These are phyloP conservation scores for Poa pratensis DNA, from an alignment of 176 grass and related monocot genomes.

Conservation along the genomic window DNA sequence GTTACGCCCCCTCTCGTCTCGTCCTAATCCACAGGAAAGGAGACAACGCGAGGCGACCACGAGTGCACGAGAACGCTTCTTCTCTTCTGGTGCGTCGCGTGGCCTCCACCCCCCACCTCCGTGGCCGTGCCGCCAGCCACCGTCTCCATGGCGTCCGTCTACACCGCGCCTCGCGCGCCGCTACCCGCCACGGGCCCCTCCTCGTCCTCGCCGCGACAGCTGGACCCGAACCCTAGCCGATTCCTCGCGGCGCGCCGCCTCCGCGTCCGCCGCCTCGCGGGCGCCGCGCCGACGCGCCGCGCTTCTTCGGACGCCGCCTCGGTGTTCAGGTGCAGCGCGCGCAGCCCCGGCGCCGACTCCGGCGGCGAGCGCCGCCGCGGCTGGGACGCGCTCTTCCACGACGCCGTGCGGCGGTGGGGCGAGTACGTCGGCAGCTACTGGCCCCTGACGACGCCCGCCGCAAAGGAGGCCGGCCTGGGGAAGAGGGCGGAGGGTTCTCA, in stretches of 20 bases:
- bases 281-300: constrained; percentile 22
- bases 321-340: constrained; percentile 30
- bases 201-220: constrained; percentile 13
- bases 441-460: constrained; percentile 24
- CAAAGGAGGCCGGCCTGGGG: constrained; percentile 29
- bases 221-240: constrained; percentile 53
- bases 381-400: constrained; percentile 77
- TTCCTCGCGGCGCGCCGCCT: constrained; percentile 45
- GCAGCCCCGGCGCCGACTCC: constrained; percentile 27
- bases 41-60: constrained; percentile 22
- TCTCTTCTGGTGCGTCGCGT: constrained; percentile 31
- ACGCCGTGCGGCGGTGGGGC: constrained; percentile 66
- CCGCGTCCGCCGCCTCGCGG: constrained; percentile 45
- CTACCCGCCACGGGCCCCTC: constrained; percentile 41
- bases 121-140: constrained; percentile 13
- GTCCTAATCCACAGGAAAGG: constrained; percentile 48
- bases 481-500: constrained; percentile 9
- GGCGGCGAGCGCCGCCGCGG: constrained; percentile 53
- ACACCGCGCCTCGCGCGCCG: constrained; percentile 48
- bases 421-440: constrained; percentile 66
- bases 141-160: constrained; percentile 50
- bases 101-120: constrained; percentile 17
- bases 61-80: constrained; percentile 18
- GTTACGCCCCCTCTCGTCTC: background rate
- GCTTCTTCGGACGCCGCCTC: background rate